Evolutionary conservation across 108 stramenopile species (phyloP), one percentile per base, ranked within the genome.

Genomic region (Nitzschia sp.): DNA sequence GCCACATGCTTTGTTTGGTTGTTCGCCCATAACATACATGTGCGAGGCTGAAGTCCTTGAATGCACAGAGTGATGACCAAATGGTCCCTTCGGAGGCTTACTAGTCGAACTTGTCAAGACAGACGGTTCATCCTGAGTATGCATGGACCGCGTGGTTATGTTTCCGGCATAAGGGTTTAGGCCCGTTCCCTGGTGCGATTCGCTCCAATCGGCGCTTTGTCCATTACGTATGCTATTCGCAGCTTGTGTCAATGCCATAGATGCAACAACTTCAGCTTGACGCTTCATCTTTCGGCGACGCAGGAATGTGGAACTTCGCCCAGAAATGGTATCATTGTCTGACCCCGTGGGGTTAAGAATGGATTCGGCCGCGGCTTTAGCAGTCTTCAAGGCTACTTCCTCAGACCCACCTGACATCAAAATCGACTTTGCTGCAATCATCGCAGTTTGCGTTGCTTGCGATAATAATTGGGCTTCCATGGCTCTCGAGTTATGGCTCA

Each of bases 301-400:
- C 33, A 64, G 23, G 30, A 28, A 46, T 32, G 57, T 42, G 26
- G 49, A 46, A n/a, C 65, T 60, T 59, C 58, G n/a, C 5, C 56
- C 63, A 18, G 64, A 66, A 54, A 60, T 59, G 15, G 56, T 64
- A 15, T 57, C 75, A 19, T 28, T 64, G 31, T 75, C 74, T 42
- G 13, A 6, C 25, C 35, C 51, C n/a, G 46, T 46, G 46, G 68
- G 70, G 51, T 71, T 53, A 18, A 85, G 54, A 6, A 79, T 70
- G 1, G 85, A 79, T 54, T 70, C 54, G 17, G 85, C 85, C 11
- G 85, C 85, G 19, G 85, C 85, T 66, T 85, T 79, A 34, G 78
- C 81, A n/a, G 85, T 85, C 51, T 66, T 75, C 59, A 82, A 54
- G 8, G 81, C 85, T 13, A 79, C 71, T 1, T 68, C 81, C 46